Evolutionary conservation across 371 early-diverging fungal genomes (phyloP).

Genomic region (Furculomyces boomerangus): DNA sequence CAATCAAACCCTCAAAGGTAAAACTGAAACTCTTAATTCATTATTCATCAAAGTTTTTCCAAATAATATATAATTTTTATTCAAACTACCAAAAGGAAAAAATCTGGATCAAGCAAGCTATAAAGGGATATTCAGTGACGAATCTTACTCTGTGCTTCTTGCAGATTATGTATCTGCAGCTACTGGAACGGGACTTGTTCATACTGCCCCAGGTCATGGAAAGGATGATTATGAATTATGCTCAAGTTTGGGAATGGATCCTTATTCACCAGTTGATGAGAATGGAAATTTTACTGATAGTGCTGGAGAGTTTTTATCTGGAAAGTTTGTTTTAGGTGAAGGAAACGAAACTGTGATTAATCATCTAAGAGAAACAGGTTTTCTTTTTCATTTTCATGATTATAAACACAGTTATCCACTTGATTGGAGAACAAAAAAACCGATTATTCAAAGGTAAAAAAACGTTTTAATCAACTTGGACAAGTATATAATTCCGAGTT

Average conservation of each 20-base stretch:
- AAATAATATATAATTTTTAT: too few relatives aligned
- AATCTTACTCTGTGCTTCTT: constrained; percentile 17
- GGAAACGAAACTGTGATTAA: constrained; percentile 43
- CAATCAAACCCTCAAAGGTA: too few relatives aligned
- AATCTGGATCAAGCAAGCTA: too few relatives aligned
- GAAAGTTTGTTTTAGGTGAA: constrained; percentile 39
- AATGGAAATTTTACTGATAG: constrained; percentile 57
- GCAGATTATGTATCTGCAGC: constrained; percentile 65
- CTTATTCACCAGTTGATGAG: constrained; percentile 44
- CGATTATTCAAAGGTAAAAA: constrained; percentile 41
- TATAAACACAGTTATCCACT: constrained; percentile 72
- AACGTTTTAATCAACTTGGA: too few relatives aligned
- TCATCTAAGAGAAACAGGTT: constrained; percentile 22
- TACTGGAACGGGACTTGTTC: constrained; percentile 83
- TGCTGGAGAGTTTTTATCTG: constrained; percentile 37
- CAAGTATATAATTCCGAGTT: not conserved
- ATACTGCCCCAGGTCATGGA: constrained; percentile 91
- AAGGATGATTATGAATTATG: constrained; percentile 83
- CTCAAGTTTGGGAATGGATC: constrained; percentile 30
- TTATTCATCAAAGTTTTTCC: too few relatives aligned
- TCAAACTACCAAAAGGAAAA: too few relatives aligned
- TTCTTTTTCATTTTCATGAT: constrained; percentile 22
- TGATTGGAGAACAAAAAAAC: constrained; percentile 83
- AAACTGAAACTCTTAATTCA: too few relatives aligned
- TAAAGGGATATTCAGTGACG: too few relatives aligned